Evolutionary conservation across 1,139 yeast species (phyloP).

Genomic region (Kodamaea arcana): DNA sequence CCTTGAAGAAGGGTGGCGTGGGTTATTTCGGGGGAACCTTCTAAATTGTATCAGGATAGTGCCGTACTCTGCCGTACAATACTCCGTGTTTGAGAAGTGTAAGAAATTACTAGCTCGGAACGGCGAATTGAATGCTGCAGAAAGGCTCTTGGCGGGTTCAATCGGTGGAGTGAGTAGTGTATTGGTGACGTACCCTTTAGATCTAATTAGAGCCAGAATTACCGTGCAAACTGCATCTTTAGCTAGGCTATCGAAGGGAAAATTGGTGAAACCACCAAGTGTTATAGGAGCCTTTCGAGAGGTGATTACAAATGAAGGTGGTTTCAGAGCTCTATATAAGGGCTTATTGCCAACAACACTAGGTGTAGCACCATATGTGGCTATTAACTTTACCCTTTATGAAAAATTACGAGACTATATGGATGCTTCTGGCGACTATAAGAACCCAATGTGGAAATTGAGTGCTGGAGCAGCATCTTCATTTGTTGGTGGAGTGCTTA

Average conservation of each 20-base stretch:
- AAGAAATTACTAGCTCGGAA: conserved; percentile 42
- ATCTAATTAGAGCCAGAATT: conserved; percentile 82
- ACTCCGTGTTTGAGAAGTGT: conserved; percentile 74
- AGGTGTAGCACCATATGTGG: conserved; percentile 96
- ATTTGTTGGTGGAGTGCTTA: conserved; percentile 71
- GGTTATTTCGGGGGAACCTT: conserved; percentile 86
- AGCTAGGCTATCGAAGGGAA: conserved; percentile 45
- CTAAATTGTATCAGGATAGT: conserved; percentile 84
- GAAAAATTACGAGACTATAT: conserved; percentile 68
- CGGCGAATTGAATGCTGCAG: conserved; percentile 41
- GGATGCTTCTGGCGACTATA: conserved; percentile 33
- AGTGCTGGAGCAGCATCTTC: conserved; percentile 75
- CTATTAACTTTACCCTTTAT: conserved; percentile 85
- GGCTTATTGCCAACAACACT: conserved; percentile 86
- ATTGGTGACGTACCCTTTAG: conserved; percentile 84
- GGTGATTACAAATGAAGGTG: conserved; percentile 78
- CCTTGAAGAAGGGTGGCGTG: conserved; percentile 84
- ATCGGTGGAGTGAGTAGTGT: conserved; percentile 81
- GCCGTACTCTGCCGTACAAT: conserved; percentile 95
- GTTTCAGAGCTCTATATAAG: conserved; percentile 68
- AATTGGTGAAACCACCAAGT: conserved; percentile 57
- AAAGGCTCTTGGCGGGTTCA: conserved; percentile 73
- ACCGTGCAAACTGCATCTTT: conserved; percentile 86
- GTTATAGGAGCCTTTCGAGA: conserved; percentile 53
- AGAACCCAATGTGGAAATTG: conserved; percentile 55